A percentile compares a stretch with the other conserved stretches of the same genome.
Conservation (phyloP, 139 green algal genomes). For the Chlamydomonas sp. region DNA sequence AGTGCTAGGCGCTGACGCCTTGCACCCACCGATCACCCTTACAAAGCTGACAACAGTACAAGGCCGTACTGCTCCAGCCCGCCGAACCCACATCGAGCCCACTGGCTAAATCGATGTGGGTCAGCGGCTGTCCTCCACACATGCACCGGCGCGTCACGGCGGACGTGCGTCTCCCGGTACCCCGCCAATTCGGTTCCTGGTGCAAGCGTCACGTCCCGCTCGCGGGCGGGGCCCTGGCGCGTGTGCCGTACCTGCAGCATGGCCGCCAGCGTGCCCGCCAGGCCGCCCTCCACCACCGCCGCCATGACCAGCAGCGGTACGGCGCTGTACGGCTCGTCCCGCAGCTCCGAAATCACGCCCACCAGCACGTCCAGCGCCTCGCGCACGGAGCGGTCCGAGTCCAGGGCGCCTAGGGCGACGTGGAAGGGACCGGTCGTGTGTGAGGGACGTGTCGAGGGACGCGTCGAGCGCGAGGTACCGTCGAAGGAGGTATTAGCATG, state of each 20-base stretch:
- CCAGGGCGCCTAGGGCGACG: not conserved
- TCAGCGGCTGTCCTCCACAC: too few relatives aligned
- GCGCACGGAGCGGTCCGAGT: not conserved
- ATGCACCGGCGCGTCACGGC: too few relatives aligned
- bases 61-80: too few relatives aligned
- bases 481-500: too few relatives aligned
- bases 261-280: not conserved
- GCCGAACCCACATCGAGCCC: too few relatives aligned
- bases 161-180: not conserved
- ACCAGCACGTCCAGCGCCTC: not conserved
- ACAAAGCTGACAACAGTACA: not conserved
- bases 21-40: not conserved
- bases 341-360: not conserved
- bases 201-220: too few relatives aligned
- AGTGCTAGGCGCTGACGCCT: not conserved
- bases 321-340: not conserved
- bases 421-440: too few relatives aligned
- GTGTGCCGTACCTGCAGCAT: constrained; percentile 10
- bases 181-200: not conserved
- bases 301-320: constrained; percentile 13
- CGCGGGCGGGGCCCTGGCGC: too few relatives aligned
- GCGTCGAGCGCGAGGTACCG: too few relatives aligned
- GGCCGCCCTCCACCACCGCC: constrained; percentile 18
- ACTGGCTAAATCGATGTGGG: too few relatives aligned
- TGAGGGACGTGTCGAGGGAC: too few relatives aligned